Base-by-base conservation (phyloP, 176 grass and related monocot genomes). In the Tillandsia leiboldiana region DNA sequence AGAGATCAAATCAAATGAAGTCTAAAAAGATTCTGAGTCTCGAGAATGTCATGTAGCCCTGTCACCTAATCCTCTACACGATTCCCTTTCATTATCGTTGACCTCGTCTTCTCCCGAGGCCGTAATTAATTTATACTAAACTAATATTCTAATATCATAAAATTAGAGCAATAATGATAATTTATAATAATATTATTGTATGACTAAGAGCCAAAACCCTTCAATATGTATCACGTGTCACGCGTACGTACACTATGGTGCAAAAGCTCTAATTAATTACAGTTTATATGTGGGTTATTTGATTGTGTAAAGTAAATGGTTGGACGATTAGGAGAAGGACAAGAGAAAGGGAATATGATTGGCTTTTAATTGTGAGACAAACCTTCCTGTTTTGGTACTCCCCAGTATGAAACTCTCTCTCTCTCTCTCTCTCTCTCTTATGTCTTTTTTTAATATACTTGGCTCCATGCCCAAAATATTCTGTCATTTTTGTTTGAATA, bases 31-130 rank as follows among this genome's bases (percentile, higher is more conserved):
- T n/a, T n/a, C 1, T 9, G 33, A 67, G 26, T 49, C 33, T n/a
- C 17, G 9, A 17, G 3, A 10, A 10, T 67, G 65, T 49, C 27
- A 47, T 48, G 6, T 67, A 20, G 65, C 42, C 65, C 65, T 67
- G 42, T 49, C 65, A 67, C 65, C 65, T 67, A 67, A 67, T 67
- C 65, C 65, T 20, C 29, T 67, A 48, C 33, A 67, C 65, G 28
- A 49, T 67, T 67, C 65, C 28, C 14, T 33, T 12, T 17, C 14
- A 18, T 42, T 42, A 42, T 67, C 29, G 65, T 67, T 67, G 65
- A 67, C 28, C 6, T 67, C 26, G 42, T 67, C 65, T 48, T 20
- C 29, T 49, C 65, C 13, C 65, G 65, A 67, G 65, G 42, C 42
- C 65, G 28, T 2, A 14, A 17, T 15, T 67, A 9, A 49, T 15